A percentile compares a stretch with the other conserved stretches of the same genome.
These are phyloP conservation scores for Suillus alpinus DNA, from an alignment of 768 basidiomycete genomes.

Conservation along the genomic window DNA sequence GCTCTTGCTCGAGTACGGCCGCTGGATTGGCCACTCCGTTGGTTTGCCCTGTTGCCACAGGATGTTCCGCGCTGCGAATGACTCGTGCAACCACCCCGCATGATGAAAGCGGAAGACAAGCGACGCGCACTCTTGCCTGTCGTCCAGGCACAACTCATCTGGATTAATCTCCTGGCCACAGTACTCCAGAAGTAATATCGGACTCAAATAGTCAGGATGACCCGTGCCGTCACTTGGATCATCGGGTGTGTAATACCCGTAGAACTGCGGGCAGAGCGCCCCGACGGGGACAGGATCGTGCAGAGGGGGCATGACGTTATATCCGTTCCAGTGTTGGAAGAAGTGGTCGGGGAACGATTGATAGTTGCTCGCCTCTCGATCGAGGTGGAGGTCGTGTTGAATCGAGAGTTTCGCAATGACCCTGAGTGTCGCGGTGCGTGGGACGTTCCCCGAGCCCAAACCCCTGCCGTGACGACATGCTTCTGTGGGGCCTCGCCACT, in stretches of 20 bases:
- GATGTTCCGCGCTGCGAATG: conserved; percentile 41
- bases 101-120: conserved; percentile 41
- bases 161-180: conserved; percentile 39
- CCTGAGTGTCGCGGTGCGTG: conserved; percentile 34
- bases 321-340: conserved; percentile 25
- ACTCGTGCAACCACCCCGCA: conserved; percentile 39
- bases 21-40: conserved; percentile 19
- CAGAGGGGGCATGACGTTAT: conserved; percentile 25
- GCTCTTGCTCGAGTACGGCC: conserved; percentile 17
- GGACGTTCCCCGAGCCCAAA: background rate
- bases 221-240: conserved; percentile 13
- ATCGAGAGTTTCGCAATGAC: conserved; percentile 47
- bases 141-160: conserved; percentile 32
- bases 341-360: conserved; percentile 25
- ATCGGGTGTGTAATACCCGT: conserved; percentile 51
- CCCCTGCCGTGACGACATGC: conserved; percentile 4
- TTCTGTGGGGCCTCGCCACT: conserved; percentile 8
- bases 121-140: conserved; percentile 37
- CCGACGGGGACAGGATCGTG: conserved; percentile 44
- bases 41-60: conserved; percentile 43
- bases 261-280: conserved; percentile 61
- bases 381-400: conserved; percentile 36
- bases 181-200: conserved; percentile 47
- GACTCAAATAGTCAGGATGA: conserved; percentile 27
- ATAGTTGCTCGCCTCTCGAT: conserved; percentile 26